phyloP scores from a whole-genome alignment of 1,139 yeast species.

The Candida buenavistaensis region DNA sequence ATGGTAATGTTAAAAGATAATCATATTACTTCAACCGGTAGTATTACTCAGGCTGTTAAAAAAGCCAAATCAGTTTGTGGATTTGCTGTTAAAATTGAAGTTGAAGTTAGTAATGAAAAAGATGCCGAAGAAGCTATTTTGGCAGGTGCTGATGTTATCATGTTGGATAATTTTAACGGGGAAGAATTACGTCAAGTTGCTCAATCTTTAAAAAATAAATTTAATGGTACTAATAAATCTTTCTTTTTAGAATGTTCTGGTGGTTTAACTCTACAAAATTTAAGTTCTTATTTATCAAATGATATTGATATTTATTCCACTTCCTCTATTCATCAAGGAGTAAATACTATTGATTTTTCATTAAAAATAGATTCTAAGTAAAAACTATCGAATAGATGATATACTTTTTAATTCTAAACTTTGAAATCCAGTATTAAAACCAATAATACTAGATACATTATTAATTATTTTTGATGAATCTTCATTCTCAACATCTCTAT shows the following conservation, averaged over 20 bases:
- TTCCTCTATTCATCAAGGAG: conserved; percentile 91
- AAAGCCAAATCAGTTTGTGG: conserved; percentile 83
- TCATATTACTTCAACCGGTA: conserved; percentile 90
- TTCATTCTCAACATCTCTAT: conserved; percentile 4
- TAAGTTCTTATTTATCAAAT: conserved; percentile 64
- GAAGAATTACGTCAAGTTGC: conserved; percentile 69
- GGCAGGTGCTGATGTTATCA: conserved; percentile 94
- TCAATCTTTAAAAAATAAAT: conserved; percentile 54
- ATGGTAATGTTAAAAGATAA: conserved; percentile 98
- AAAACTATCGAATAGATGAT: conserved; percentile 37
- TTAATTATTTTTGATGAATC: conserved; percentile 29
- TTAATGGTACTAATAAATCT: conserved; percentile 48
- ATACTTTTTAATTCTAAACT: conserved; percentile 38
- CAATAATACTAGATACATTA: conserved; percentile 42
- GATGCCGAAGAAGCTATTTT: conserved; percentile 91
- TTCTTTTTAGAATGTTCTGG: conserved; percentile 90
- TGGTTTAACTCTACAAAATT: conserved; percentile 74
- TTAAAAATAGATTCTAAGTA: conserved; percentile 58
- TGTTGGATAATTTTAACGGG: conserved; percentile 88
- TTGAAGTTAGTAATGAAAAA: conserved; percentile 77
- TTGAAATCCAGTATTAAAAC: conserved; percentile 46
- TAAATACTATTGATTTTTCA: conserved; percentile 77
- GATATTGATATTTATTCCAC: conserved; percentile 91
- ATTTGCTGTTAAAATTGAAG: conserved; percentile 87
- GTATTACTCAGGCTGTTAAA: conserved; percentile 79